Percentiles rank a stretch among this genome's conserved stretches.
These are phyloP conservation scores for Blastobotrys malaysiensis DNA, from an alignment of 1,139 yeast genomes.

Conservation along the genomic window DNA sequence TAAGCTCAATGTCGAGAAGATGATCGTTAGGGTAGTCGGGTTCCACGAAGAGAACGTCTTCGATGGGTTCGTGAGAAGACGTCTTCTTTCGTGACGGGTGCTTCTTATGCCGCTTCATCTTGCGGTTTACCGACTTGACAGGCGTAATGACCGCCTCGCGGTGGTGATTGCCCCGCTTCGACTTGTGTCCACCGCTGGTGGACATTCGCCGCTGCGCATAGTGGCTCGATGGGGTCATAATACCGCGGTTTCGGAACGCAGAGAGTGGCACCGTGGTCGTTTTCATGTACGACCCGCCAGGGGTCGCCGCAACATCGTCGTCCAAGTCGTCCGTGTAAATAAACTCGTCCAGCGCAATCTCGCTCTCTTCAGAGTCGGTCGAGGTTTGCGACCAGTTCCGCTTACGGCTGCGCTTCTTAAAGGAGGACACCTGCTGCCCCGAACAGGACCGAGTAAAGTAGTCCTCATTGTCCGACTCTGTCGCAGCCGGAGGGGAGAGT, in stretches of 20 bases:
- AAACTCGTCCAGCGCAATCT: conserved; percentile 76
- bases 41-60: not conserved
- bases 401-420: conserved; percentile 5
- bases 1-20: conserved; percentile 14
- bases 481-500: conserved; percentile 41
- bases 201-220: conserved; percentile 14
- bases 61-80: not conserved
- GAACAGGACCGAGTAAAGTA: not conserved
- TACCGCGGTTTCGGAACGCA: conserved; percentile 80
- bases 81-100: not conserved
- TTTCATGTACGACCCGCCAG: conserved; percentile 5
- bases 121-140: conserved; percentile 23
- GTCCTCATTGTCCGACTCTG: conserved; percentile 8
- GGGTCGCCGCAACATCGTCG: conserved; percentile 34
- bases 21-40: not conserved
- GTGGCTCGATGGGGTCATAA: conserved; percentile 20
- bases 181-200: conserved; percentile 8
- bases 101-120: conserved; percentile 21
- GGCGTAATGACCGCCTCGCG: conserved; percentile 36
- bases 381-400: conserved; percentile 13
- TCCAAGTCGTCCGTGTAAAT: conserved; percentile 85
- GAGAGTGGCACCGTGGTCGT: conserved; percentile 58
- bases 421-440: not conserved
- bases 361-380: conserved; percentile 47
- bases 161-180: conserved; percentile 11